Evolutionary conservation across 2,329 filamentous ascomycete species (phyloP), one percentile per base, ranked within the genome.

Genomic region (Penicillium glabrum): DNA sequence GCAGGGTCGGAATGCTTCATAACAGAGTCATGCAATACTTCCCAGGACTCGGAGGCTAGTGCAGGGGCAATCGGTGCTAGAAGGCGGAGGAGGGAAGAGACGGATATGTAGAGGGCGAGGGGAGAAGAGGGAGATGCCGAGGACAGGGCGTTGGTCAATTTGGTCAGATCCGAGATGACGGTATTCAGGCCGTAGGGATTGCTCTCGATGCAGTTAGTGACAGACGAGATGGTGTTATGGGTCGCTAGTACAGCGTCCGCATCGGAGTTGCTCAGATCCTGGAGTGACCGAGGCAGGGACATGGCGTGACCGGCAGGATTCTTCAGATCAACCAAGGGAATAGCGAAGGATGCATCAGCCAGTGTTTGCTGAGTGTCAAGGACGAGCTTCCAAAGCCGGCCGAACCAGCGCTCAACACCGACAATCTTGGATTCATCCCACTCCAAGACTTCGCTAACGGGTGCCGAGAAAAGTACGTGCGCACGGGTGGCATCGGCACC

Each of bases 381-480:
- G 5, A 87, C 81, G 31, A 88, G 75, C 45, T 86, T 84, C 71
- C 87, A 78, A 16, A 96, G 70, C 21, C 89, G 83, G 3, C 81
- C 79, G 16, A 96, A 81, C 92, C 92, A 96, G 51, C 92, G 84
- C 49, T 89, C 89, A 19, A 96, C 84, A 2, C 92, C 92, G 0
- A 86, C 79, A 49, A 96, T 93, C 72, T 92, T 93, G 41, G 82
- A 79, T 68, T 91, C 90, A 53, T 96, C 91, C 91, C 92, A 96
- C 71, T 95, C 90, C 1, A 96, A 82, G 1, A 95, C 84, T 55
- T 96, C 91, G 43, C 82, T 86, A 14, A 96, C 89, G 0, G 92
- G 91, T 1, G 92, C 92, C 66, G 93, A 89, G 78, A 96, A 96
- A 7, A 96, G 82, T 70, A 96, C 90, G 70, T 96, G 92, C 4